These are phyloP conservation scores for Boeremia lycopersici DNA, from an alignment of 2,329 filamentous ascomycete species.

Conservation along the genomic window DNA sequence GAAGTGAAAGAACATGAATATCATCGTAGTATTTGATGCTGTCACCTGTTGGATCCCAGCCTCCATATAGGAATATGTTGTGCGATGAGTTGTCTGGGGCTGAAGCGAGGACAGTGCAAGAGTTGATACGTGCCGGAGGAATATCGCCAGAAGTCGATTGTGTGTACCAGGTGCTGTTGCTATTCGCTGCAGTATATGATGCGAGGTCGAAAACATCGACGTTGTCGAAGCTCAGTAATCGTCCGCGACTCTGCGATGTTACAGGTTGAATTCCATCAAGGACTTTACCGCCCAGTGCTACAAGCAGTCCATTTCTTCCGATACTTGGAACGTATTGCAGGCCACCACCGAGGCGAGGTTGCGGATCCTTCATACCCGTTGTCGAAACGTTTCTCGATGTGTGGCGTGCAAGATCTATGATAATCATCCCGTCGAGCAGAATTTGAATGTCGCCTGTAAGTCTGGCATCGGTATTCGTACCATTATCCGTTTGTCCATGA, in stretches of 20 bases:
- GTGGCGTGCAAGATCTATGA: conserved; percentile 45
- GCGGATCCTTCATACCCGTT: conserved; percentile 28
- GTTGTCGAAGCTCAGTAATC: conserved; percentile 37
- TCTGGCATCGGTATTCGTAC: conserved; percentile 26
- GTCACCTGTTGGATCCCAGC: conserved; percentile 45
- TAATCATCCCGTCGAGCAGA: conserved; percentile 46
- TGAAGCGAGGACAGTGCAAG: conserved; percentile 50
- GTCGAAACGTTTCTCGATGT: conserved; percentile 48
- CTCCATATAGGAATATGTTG: conserved; percentile 58
- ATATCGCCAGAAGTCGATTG: conserved; percentile 52
- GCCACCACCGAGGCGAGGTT: conserved; percentile 43
- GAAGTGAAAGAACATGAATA: conserved; percentile 50
- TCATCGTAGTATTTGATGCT: conserved; percentile 46
- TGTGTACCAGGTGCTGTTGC: conserved; percentile 50
- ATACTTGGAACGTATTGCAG: conserved; percentile 45
- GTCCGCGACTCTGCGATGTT: conserved; percentile 19
- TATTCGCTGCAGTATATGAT: conserved; percentile 26
- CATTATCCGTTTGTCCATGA: conserved; percentile 46
- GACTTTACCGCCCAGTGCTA: conserved; percentile 46
- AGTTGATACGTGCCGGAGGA: conserved; percentile 52
- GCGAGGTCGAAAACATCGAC: conserved; percentile 51
- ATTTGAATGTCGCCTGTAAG: conserved; percentile 20
- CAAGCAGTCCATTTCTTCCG: conserved; percentile 45
- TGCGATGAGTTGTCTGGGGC: conserved; percentile 53
- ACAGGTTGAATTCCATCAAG: conserved; percentile 12